Evolutionary conservation across 768 basidiomycete species (phyloP).

Genomic region (Panaeolus papilionaceus): DNA sequence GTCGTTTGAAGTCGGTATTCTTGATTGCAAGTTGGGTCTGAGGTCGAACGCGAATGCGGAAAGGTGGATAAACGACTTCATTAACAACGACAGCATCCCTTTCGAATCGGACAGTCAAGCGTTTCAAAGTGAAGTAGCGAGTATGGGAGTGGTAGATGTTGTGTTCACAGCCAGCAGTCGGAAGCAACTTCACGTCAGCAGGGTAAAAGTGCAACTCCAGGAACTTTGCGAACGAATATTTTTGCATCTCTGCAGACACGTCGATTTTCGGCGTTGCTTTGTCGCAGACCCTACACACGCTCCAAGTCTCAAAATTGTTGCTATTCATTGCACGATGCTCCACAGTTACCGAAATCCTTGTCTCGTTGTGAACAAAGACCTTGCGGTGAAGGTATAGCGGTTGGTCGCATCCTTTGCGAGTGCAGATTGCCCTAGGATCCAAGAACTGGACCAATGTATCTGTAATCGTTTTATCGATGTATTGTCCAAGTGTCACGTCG

Average conservation of each 20-base stretch:
- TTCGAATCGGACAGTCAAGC: conserved; percentile 89
- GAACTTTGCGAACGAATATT: conserved; percentile 95
- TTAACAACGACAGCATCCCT: conserved; percentile 82
- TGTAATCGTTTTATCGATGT: conserved; percentile 80
- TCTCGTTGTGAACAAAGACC: conserved; percentile 91
- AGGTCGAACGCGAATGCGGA: conserved; percentile 83
- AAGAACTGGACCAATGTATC: conserved; percentile 73
- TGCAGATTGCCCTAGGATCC: conserved; percentile 79
- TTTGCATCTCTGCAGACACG: conserved; percentile 89
- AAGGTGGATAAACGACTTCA: conserved; percentile 90
- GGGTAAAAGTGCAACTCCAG: conserved; percentile 97
- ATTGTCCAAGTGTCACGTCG: conserved; percentile 92
- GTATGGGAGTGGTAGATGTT: conserved; percentile 94
- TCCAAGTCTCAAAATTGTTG: conserved; percentile 92
- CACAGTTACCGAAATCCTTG: conserved; percentile 81
- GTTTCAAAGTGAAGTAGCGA: conserved; percentile 85
- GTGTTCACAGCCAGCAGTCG: conserved; percentile 90
- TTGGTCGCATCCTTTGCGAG: conserved; percentile 84
- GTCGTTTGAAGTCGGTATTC: conserved; percentile 85
- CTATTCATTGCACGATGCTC: conserved; percentile 67
- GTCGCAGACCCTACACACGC: conserved; percentile 79
- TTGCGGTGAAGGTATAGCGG: conserved; percentile 84
- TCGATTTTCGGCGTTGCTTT: conserved; percentile 88
- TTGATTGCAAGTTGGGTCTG: conserved; percentile 90
- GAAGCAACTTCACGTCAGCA: conserved; percentile 82